A percentile compares a stretch with the other conserved stretches of the same genome.
Evolutionary conservation across 768 basidiomycete species (phyloP).

Genomic region (Lactifluus rugatus): DNA sequence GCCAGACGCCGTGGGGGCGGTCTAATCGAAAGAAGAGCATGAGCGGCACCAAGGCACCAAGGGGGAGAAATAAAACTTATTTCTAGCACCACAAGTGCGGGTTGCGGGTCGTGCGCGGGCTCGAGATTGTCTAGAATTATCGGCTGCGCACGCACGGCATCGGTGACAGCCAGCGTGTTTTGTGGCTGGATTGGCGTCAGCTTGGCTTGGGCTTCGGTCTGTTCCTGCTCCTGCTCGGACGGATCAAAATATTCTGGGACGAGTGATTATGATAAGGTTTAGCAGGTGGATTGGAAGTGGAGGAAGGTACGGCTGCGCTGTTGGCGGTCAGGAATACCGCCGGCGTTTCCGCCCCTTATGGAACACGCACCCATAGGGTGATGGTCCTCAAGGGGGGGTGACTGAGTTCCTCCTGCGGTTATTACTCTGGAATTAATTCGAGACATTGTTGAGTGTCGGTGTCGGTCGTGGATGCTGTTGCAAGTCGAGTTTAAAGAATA

Average conservation of each 20-base stretch:
- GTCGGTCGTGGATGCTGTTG: not conserved
- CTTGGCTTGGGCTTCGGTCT: not conserved
- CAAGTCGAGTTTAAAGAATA: not conserved
- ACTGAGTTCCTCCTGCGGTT: slow-evolving; percentile 14
- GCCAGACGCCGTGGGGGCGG: slow-evolving; percentile 4
- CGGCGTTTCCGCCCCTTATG: slow-evolving; percentile 13
- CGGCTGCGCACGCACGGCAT: not conserved
- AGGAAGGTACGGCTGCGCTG: slow-evolving; percentile 16
- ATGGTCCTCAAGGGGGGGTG: slow-evolving; percentile 14
- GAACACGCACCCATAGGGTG: slow-evolving; percentile 18
- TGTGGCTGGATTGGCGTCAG: not conserved
- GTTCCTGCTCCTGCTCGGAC: slow-evolving; percentile 5
- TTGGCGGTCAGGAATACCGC: slow-evolving; percentile 16
- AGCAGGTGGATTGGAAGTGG: not conserved
- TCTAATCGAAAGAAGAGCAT: not conserved
- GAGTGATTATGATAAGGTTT: not conserved
- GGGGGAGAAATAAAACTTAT: not conserved
- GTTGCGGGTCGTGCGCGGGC: not conserved
- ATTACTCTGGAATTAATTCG: not conserved
- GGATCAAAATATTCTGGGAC: slow-evolving; percentile 13
- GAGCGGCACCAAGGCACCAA: not conserved
- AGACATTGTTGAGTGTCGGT: not conserved
- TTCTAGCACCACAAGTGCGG: not conserved
- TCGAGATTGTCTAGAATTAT: not conserved
- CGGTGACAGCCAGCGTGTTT: not conserved